These are phyloP conservation scores for Penicillium bialowiezense DNA, from an alignment of 495 filamentous ascomycete species.

Conservation along the genomic window DNA sequence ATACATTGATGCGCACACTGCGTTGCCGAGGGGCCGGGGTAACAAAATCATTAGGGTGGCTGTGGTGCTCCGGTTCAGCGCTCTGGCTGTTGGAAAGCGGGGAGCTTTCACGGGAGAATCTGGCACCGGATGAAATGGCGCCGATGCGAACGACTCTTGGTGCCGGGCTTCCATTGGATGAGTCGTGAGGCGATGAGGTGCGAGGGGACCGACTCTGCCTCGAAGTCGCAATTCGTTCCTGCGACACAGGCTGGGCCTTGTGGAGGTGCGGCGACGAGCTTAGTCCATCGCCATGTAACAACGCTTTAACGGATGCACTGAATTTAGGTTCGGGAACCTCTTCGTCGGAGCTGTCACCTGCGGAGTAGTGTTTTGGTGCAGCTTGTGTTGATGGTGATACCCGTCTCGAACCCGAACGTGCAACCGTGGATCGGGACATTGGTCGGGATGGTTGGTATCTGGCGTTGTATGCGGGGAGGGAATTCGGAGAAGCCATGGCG, in stretches of 20 bases:
- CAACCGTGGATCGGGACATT: constrained; percentile 41
- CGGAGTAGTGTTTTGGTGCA: constrained; percentile 34
- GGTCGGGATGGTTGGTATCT: constrained; percentile 36
- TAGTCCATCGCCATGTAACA: constrained; percentile 63
- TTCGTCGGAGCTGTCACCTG: constrained; percentile 74
- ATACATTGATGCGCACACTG: constrained; percentile 57
- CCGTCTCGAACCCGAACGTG: constrained; percentile 42
- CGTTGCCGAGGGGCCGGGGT: constrained; percentile 65
- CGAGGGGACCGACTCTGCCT: constrained; percentile 38
- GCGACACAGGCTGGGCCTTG: constrained; percentile 33
- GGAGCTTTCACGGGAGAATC: constrained; percentile 35
- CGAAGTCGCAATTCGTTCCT: constrained; percentile 22
- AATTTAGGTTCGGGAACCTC: constrained; percentile 72
- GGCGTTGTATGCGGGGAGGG: constrained; percentile 35
- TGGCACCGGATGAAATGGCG: constrained; percentile 32
- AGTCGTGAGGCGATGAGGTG: constrained; percentile 38
- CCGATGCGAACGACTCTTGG: constrained; percentile 60
- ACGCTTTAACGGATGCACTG: constrained; percentile 73
- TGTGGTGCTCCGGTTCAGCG: constrained; percentile 26
- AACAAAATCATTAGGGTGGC: constrained; percentile 50
- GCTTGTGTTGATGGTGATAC: constrained; percentile 33
- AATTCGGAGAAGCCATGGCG: constrained; percentile 41
- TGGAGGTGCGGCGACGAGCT: constrained; percentile 51
- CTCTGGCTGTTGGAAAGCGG: constrained; percentile 31
- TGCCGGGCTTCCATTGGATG: constrained; percentile 42